Conservation (phyloP, 2,329 filamentous ascomycete species). For the Aspergillus proliferans region DNA sequence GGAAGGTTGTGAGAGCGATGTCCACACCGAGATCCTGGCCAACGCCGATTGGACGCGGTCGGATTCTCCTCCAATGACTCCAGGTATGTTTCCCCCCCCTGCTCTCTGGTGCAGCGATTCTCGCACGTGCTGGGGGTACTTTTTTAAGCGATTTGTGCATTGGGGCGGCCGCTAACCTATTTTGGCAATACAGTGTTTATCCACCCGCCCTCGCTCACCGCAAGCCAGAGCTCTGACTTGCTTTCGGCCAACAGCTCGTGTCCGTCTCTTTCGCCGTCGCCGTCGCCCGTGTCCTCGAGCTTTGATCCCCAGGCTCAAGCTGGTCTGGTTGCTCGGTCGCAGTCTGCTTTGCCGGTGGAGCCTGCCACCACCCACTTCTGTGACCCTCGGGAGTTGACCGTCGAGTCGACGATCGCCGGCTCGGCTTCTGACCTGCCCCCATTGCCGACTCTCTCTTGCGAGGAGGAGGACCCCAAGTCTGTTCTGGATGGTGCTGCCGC, state of each 20-base stretch:
- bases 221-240: conserved; percentile 60
- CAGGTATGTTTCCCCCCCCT: conserved; percentile 60
- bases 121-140: too few species aligned
- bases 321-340: conserved; percentile 49
- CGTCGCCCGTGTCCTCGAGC: conserved; percentile 64
- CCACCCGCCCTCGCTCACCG: conserved; percentile 59
- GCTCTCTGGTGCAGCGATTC: background rate
- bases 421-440: conserved; percentile 57
- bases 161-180: background rate
- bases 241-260: conserved; percentile 63
- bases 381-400: conserved; percentile 83
- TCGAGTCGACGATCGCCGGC: conserved; percentile 47
- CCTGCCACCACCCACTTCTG: conserved; percentile 75
- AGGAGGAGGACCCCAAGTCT: conserved; percentile 34
- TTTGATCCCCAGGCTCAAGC: conserved; percentile 53
- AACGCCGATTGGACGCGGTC: conserved; percentile 69
- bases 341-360: conserved; percentile 57
- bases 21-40: conserved; percentile 65
- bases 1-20: conserved; percentile 64
- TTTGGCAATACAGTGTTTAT: conserved; percentile 52
- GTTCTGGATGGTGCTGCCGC: conserved; percentile 27
- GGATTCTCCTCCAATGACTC: conserved; percentile 79
- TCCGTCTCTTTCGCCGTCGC: conserved; percentile 81
- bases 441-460: conserved; percentile 46
- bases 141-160: too few species aligned